Evolutionary conservation across 495 filamentous ascomycete species (phyloP).

Genomic region (Penicillium nucicola): DNA sequence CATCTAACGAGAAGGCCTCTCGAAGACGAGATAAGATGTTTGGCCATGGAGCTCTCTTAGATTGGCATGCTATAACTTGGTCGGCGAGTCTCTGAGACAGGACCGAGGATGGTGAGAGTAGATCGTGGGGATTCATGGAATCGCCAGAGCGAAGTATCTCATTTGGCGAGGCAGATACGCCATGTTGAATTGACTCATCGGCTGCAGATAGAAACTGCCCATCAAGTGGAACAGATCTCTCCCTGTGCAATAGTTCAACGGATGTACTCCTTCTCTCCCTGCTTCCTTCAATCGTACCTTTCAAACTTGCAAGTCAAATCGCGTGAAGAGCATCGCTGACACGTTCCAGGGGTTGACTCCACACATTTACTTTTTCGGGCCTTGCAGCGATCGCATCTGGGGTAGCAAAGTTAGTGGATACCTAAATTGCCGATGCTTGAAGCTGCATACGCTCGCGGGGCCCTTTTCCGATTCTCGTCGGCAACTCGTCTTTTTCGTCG

Average conservation of each 20-base stretch:
- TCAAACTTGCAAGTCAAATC: slow-evolving; percentile 13
- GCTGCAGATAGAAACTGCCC: background rate
- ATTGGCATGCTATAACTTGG: slow-evolving; percentile 14
- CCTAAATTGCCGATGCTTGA: background rate
- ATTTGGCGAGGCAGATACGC: background rate
- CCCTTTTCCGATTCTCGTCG: slow-evolving; percentile 21
- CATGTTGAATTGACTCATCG: background rate
- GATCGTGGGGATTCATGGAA: background rate
- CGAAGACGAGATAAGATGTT: slow-evolving; percentile 16
- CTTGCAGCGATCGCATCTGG: slow-evolving; percentile 18
- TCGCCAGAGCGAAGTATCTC: background rate
- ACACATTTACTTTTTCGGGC: slow-evolving; percentile 21
- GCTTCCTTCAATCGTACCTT: slow-evolving; percentile 5
- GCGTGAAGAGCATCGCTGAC: slow-evolving; percentile 13
- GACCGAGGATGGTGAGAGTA: slow-evolving; percentile 8
- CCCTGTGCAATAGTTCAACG: background rate
- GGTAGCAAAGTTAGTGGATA: background rate
- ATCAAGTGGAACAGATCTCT: background rate
- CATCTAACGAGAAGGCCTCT: slow-evolving; percentile 18
- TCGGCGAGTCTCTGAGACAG: slow-evolving; percentile 13
- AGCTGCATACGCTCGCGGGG: slow-evolving; percentile 15
- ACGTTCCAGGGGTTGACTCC: slow-evolving; percentile 6
- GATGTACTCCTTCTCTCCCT: background rate
- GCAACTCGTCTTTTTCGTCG: slow-evolving; percentile 12
- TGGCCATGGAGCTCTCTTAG: slow-evolving; percentile 12